These are phyloP conservation scores for Pythium periplocum DNA, from an alignment of 352 stramenopile species.

Conservation along the genomic window DNA sequence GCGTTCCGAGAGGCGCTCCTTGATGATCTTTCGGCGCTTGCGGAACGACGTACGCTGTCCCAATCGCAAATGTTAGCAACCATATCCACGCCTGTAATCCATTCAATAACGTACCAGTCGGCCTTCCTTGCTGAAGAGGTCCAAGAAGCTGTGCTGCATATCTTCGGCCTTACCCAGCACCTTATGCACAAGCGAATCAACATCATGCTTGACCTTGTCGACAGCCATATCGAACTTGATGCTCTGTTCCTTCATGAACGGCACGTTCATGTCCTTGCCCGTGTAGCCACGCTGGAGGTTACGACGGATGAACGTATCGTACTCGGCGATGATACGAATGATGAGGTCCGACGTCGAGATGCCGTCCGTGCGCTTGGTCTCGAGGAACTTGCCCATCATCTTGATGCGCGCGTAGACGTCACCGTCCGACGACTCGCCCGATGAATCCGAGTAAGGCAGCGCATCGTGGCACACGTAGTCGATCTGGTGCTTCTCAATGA, in stretches of 20 bases:
- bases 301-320: slow-evolving; percentile 89
- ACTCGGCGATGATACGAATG: slow-evolving; percentile 87
- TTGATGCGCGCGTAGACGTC: slow-evolving; percentile 88
- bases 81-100: neutral
- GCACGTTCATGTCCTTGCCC: slow-evolving; percentile 91
- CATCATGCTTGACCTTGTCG: slow-evolving; percentile 79
- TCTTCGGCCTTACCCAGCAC: slow-evolving; percentile 74
- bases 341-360: slow-evolving; percentile 90
- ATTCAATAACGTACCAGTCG: slow-evolving; percentile 36
- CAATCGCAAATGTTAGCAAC: slow-evolving; percentile 1
- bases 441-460: slow-evolving; percentile 78
- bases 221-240: slow-evolving; percentile 87
- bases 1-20: slow-evolving; percentile 61
- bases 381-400: slow-evolving; percentile 80
- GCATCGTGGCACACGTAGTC: slow-evolving; percentile 89
- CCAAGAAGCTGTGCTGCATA: slow-evolving; percentile 71
- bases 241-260: slow-evolving; percentile 83
- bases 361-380: slow-evolving; percentile 80
- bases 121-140: slow-evolving; percentile 76
- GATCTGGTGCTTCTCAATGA: slow-evolving; percentile 80
- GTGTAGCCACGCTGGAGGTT: slow-evolving; percentile 87
- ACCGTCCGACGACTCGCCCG: slow-evolving; percentile 58
- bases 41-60: slow-evolving; percentile 61
- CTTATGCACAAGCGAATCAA: slow-evolving; percentile 74
- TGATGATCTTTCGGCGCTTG: slow-evolving; percentile 81